Evolutionary conservation across 768 basidiomycete species (phyloP).

Genomic region (Scleroderma bovista): DNA sequence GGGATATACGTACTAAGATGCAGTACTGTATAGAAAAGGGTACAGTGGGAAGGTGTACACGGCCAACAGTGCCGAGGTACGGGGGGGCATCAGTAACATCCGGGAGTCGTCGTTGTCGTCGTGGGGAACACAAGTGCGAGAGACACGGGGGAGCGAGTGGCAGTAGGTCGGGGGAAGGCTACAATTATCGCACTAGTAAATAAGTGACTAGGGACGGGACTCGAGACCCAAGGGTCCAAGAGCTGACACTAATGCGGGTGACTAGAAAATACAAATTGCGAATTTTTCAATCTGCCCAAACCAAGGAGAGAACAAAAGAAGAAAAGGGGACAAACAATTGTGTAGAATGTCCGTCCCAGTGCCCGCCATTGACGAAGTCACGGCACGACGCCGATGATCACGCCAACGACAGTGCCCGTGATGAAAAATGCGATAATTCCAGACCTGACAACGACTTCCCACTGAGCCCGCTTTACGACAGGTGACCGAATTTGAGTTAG

Average conservation of each 20-base stretch:
- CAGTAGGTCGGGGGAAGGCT: too few species aligned
- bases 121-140: neutral
- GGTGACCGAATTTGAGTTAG: slow-evolving; percentile 66
- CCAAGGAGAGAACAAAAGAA: neutral
- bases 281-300: neutral
- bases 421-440: slow-evolving; percentile 41
- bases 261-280: neutral
- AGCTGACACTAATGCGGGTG: neutral
- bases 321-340: neutral
- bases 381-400: slow-evolving; percentile 28
- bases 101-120: neutral
- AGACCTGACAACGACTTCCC: slow-evolving; percentile 75
- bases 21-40: too few species aligned
- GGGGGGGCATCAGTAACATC: neutral
- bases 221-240: neutral
- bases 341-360: neutral
- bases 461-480: slow-evolving; percentile 71
- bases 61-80: neutral
- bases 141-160: neutral
- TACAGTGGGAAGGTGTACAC: neutral
- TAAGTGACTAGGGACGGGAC: neutral
- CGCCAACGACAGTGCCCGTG: slow-evolving; percentile 24
- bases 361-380: neutral
- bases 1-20: too few species aligned
- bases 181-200: neutral